Percentiles rank a stretch among this genome's conserved stretches.
Evolutionary conservation across 768 basidiomycete genomes (phyloP).

Genomic region (Peribolospora baueri): DNA sequence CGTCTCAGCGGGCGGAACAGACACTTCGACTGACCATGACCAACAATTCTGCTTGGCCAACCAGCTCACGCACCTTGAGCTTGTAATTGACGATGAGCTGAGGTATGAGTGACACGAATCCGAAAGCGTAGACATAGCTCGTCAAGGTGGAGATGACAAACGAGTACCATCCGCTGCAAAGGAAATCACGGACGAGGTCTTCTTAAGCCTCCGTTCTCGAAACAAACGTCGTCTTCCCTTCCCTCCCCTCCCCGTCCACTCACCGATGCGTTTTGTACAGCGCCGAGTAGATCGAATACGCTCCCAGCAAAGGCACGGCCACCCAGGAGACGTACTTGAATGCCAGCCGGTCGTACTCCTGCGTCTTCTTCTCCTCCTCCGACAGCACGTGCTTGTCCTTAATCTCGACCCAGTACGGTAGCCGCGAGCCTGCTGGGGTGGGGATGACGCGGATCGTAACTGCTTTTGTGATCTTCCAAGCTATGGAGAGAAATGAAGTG

Average conservation of each 20-base stretch:
- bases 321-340: constrained; percentile 86
- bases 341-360: constrained; percentile 80
- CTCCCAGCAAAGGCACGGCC: constrained; percentile 53
- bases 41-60: too few relatives aligned
- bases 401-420: constrained; percentile 62
- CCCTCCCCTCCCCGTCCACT: too few relatives aligned
- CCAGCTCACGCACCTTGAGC: constrained; percentile 33
- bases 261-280: constrained; percentile 42
- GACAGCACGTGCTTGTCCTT: constrained; percentile 91
- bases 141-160: constrained; percentile 82
- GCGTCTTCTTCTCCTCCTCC: constrained; percentile 92
- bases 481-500: constrained; percentile 30
- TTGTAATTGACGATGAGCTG: constrained; percentile 90
- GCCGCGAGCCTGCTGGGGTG: constrained; percentile 34
- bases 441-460: constrained; percentile 55
- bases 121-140: constrained; percentile 87
- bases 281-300: constrained; percentile 1
- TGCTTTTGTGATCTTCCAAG: constrained; percentile 63
- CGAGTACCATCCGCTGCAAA: constrained; percentile 60
- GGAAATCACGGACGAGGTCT: too few relatives aligned
- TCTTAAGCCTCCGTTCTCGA: too few relatives aligned
- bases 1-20: neutral
- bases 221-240: too few relatives aligned
- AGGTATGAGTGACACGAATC: constrained; percentile 52
- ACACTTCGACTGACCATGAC: neutral